Evolutionary conservation across 345 rosid genomes (phyloP).

Genomic region (Brassica nigra): DNA sequence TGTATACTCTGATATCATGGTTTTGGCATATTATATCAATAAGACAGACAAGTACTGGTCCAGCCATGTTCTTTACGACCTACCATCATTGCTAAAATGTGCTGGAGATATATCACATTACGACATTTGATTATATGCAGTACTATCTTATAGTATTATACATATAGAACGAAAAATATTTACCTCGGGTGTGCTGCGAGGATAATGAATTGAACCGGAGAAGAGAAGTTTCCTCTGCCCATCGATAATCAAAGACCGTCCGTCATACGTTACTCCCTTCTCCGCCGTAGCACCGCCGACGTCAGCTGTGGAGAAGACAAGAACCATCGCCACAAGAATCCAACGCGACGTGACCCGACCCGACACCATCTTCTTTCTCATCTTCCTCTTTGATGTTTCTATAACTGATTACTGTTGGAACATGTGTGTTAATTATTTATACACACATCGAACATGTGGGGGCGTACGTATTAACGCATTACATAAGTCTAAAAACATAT

Average conservation of each 20-base stretch:
- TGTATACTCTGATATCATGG: neutral
- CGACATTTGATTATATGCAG: neutral
- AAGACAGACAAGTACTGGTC: slow-evolving; percentile 17
- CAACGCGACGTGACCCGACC: slow-evolving; percentile 25
- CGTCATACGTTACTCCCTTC: slow-evolving; percentile 46
- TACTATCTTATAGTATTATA: neutral
- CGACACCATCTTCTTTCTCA: slow-evolving; percentile 14
- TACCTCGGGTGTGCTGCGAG: slow-evolving; percentile 67
- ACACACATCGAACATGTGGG: slow-evolving; percentile 21
- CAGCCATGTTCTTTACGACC: slow-evolving; percentile 10
- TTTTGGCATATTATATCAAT: slow-evolving; percentile 24
- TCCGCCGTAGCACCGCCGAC: slow-evolving; percentile 33
- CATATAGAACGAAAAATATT: neutral
- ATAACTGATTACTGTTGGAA: slow-evolving; percentile 2
- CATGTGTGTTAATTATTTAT: neutral
- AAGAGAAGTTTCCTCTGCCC: slow-evolving; percentile 55
- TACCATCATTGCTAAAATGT: slow-evolving; percentile 10
- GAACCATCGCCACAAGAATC: slow-evolving; percentile 18
- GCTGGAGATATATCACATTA: neutral
- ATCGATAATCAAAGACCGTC: slow-evolving; percentile 54
- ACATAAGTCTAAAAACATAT: neutral
- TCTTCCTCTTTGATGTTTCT: slow-evolving; percentile 11
- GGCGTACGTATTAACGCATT: slow-evolving; percentile 6
- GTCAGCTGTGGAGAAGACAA: neutral
- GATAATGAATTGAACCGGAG: slow-evolving; percentile 64